phyloP scores from a whole-genome alignment of 345 rosid genomes.

The Carallia pectinifolia region DNA sequence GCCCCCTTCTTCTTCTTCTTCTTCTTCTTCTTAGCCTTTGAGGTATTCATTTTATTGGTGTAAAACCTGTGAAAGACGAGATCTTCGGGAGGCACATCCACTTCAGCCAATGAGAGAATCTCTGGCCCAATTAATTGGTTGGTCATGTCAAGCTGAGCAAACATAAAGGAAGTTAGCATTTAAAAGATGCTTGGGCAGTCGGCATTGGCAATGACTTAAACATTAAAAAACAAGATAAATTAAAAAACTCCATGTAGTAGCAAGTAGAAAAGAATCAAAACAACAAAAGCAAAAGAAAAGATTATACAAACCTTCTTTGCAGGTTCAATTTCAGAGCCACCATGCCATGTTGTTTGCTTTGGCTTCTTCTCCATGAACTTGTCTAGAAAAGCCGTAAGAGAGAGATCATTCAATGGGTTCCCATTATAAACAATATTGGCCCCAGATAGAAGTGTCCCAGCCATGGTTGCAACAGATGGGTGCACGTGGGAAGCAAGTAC shows the following conservation, averaged over 20 bases:
- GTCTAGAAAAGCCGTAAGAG: slow-evolving; percentile 80
- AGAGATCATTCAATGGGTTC: slow-evolving; percentile 72
- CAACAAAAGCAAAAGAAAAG: neutral
- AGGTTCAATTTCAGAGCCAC: slow-evolving; percentile 97
- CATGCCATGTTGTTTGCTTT: slow-evolving; percentile 81
- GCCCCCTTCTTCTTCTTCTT: slow-evolving; percentile 72
- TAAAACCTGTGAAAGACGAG: slow-evolving; percentile 93
- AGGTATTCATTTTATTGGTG: slow-evolving; percentile 65
- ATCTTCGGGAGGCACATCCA: slow-evolving; percentile 90
- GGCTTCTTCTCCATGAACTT: slow-evolving; percentile 99
- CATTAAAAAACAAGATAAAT: neutral
- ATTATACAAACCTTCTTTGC: slow-evolving; percentile 67
- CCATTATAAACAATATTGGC: slow-evolving; percentile 86
- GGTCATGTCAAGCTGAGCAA: slow-evolving; percentile 71
- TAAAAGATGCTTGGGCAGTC: neutral
- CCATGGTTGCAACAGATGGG: slow-evolving; percentile 98
- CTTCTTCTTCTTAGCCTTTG: slow-evolving; percentile 69
- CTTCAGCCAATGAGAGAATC: slow-evolving; percentile 79
- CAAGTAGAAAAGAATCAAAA: neutral
- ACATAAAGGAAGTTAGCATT: slow-evolving; percentile 7
- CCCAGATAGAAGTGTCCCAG: slow-evolving; percentile 88
- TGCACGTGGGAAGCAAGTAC: slow-evolving; percentile 86
- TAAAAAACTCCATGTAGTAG: neutral
- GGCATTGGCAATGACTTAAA: neutral
- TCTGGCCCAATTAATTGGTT: slow-evolving; percentile 74